Evolutionary conservation across 352 stramenopile species (phyloP).

Genomic region (Phytophthora sp.): DNA sequence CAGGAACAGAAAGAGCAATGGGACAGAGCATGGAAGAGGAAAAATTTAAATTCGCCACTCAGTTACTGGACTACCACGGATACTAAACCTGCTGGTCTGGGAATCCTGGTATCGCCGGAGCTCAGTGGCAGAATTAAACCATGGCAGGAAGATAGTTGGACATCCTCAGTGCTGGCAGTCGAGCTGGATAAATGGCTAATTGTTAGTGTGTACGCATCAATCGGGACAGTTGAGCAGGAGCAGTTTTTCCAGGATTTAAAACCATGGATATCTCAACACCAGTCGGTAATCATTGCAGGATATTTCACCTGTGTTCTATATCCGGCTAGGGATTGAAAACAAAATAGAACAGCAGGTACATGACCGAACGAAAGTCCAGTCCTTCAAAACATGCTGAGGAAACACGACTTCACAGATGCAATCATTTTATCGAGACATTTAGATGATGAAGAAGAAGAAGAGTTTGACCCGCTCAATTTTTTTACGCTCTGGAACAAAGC

Average conservation of each 20-base stretch:
- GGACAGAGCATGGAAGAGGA: neutral
- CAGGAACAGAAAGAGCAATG: neutral
- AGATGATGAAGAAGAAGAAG: too few relatives aligned
- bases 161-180: neutral
- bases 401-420: too few relatives aligned
- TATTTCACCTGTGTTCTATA: conserved; percentile 1
- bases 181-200: conserved; percentile 2
- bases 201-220: neutral
- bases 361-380: too few relatives aligned
- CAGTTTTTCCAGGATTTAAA: neutral
- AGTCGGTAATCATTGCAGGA: neutral
- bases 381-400: too few relatives aligned
- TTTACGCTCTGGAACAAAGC: too few relatives aligned
- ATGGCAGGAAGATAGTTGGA: neutral
- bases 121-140: neutral
- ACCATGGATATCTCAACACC: neutral
- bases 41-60: neutral
- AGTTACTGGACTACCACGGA: neutral
- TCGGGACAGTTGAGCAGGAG: neutral
- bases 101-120: neutral
- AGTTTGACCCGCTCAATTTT: too few relatives aligned
- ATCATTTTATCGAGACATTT: too few relatives aligned
- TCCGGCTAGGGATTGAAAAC: neutral
- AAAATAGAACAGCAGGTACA: too few relatives aligned
- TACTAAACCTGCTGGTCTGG: neutral